phyloP scores from a whole-genome alignment of 129 eudicot genomes.

The Pseudognaphalium luteoalbum region DNA sequence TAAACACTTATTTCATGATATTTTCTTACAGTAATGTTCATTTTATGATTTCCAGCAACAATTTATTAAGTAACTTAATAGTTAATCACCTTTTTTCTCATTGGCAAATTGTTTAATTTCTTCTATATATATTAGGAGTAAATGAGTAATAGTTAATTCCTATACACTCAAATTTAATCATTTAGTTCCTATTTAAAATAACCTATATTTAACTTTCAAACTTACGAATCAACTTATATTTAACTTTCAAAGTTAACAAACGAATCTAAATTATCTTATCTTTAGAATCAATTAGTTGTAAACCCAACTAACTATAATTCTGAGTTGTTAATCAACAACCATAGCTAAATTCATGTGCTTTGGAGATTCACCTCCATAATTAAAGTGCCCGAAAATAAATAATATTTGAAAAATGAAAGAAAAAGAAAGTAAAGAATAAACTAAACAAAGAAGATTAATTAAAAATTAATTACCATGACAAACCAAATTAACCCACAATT shows the following conservation, averaged over 20 bases:
- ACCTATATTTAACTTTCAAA: neutral
- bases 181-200: neutral
- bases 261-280: conserved; percentile 3
- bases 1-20: neutral
- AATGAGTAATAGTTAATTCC: neutral
- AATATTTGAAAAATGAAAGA: neutral
- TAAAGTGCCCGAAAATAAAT: conserved; percentile 11
- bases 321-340: conserved; percentile 22
- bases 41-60: neutral
- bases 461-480: conserved; percentile 16
- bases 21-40: too few species aligned
- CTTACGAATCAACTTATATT: neutral
- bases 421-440: neutral
- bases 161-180: neutral
- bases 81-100: neutral
- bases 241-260: conserved; percentile 11
- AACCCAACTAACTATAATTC: conserved; percentile 11
- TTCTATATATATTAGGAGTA: neutral
- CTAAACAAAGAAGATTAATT: neutral
- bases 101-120: neutral
- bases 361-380: conserved; percentile 18
- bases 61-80: too few species aligned
- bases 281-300: conserved; percentile 30
- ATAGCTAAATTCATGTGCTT: neutral
- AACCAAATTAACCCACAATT: neutral